Conservation (phyloP, 2,329 filamentous ascomycete species). For the Achaetomium macrosporum region DNA sequence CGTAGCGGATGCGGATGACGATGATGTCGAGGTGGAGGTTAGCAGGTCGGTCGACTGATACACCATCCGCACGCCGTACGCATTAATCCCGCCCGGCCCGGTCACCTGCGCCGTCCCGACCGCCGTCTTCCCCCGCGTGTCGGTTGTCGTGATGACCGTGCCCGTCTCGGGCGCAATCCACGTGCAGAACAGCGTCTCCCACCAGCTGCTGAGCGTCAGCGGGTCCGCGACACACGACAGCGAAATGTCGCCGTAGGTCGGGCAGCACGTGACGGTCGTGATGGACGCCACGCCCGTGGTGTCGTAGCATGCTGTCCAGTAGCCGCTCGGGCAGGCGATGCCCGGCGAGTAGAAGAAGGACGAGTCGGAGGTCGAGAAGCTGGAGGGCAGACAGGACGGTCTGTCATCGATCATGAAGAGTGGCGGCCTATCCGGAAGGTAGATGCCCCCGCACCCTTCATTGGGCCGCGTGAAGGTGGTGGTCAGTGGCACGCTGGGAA, state of each 20-base stretch:
- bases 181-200: conserved; percentile 27
- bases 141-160: conserved; percentile 27
- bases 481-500: conserved; percentile 23
- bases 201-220: neutral
- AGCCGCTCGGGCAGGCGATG: conserved; percentile 18
- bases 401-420: conserved; percentile 25
- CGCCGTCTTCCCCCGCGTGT: conserved; percentile 22
- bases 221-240: conserved; percentile 28
- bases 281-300: conserved; percentile 24
- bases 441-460: conserved; percentile 22
- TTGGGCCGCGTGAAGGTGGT: conserved; percentile 22
- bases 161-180: conserved; percentile 28
- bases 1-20: neutral
- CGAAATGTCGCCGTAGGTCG: conserved; percentile 24
- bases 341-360: conserved; percentile 27
- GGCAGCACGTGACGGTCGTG: conserved; percentile 35
- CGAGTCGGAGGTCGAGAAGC: conserved; percentile 24
- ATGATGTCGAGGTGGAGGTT: neutral
- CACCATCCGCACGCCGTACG: conserved; percentile 32
- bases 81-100: conserved; percentile 29
- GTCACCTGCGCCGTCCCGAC: conserved; percentile 22
- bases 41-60: conserved; percentile 26
- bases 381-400: conserved; percentile 27
- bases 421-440: neutral
- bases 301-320: conserved; percentile 29